Percentiles rank a stretch among this genome's conserved stretches.
Conservation (phyloP, 2,329 filamentous ascomycete genomes). For the Cordyceps cateniannulata region DNA sequence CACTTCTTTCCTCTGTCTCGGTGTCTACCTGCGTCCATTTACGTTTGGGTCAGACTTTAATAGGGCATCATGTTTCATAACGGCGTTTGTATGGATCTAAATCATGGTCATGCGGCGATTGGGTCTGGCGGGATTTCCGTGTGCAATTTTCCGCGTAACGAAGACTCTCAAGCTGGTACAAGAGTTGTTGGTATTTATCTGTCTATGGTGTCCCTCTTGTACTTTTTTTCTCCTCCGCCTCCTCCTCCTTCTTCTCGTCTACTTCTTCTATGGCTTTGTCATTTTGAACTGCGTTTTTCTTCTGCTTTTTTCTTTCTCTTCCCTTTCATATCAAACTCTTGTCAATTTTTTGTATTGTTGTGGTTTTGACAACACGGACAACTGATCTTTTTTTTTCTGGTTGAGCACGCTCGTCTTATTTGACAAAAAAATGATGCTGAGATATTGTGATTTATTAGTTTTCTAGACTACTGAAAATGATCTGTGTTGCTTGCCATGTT, state of each 20-base stretch:
- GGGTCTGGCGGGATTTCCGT: slow-evolving; percentile 24
- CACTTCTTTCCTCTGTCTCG: not conserved
- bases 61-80: slow-evolving; percentile 31
- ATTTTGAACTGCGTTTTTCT: not conserved
- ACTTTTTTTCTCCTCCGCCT: slow-evolving; percentile 11
- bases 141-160: slow-evolving; percentile 17
- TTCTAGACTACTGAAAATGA: slow-evolving; percentile 1
- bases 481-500: not conserved
- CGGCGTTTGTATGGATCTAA: slow-evolving; percentile 34
- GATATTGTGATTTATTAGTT: not conserved
- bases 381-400: slow-evolving; percentile 9
- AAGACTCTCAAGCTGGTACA: slow-evolving; percentile 11
- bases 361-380: slow-evolving; percentile 2
- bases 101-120: slow-evolving; percentile 36
- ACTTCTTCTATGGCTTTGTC: not conserved
- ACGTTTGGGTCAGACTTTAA: slow-evolving; percentile 28
- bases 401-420: slow-evolving; percentile 1
- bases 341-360: slow-evolving; percentile 5
- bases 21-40: slow-evolving; percentile 21
- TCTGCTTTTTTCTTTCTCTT: not conserved
- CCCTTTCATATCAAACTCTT: not conserved
- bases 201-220: slow-evolving; percentile 16
- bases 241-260: not conserved
- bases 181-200: slow-evolving; percentile 13
- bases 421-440: not conserved